Evolutionary conservation across 164 flowering plant genomes (phyloP).

Genomic region (Cinnamomum chago): DNA sequence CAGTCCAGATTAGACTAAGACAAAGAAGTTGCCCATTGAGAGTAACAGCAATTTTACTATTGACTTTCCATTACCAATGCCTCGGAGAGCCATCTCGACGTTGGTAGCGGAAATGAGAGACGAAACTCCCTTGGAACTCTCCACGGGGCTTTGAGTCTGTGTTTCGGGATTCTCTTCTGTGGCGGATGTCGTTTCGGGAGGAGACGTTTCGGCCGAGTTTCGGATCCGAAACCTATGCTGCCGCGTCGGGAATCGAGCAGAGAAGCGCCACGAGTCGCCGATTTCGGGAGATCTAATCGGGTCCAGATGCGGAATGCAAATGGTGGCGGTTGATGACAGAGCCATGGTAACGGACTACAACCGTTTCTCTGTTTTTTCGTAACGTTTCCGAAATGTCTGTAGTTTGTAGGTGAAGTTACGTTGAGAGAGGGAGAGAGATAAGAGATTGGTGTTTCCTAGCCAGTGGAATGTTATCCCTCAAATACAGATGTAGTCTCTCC

Average conservation of each 20-base stretch:
- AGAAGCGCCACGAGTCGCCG: background rate
- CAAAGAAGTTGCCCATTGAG: background rate
- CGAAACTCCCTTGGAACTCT: conserved; percentile 36
- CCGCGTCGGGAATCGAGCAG: background rate
- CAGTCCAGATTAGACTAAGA: no score
- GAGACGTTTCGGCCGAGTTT: conserved; percentile 23
- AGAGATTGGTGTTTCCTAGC: background rate
- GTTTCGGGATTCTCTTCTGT: conserved; percentile 19
- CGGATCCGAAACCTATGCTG: background rate
- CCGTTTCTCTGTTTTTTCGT: background rate
- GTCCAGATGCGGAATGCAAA: background rate
- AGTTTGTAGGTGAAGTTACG: background rate
- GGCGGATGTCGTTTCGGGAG: conserved; percentile 17
- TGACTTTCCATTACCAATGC: conserved; percentile 46
- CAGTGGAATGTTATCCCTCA: conserved; percentile 7
- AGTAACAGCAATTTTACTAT: no score
- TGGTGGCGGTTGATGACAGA: conserved; percentile 1
- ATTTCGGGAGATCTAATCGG: background rate
- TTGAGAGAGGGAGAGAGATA: conserved; percentile 5
- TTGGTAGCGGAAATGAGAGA: conserved; percentile 71
- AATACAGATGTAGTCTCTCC: no score
- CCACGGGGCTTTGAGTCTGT: conserved; percentile 22
- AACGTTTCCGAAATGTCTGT: background rate
- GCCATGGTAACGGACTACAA: conserved; percentile 1
- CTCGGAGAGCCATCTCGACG: conserved; percentile 76